Percentiles rank a stretch among this genome's conserved stretches.
These are phyloP conservation scores for Gyromitra esculenta DNA, from an alignment of 2,329 filamentous ascomycete genomes.

Conservation along the genomic window DNA sequence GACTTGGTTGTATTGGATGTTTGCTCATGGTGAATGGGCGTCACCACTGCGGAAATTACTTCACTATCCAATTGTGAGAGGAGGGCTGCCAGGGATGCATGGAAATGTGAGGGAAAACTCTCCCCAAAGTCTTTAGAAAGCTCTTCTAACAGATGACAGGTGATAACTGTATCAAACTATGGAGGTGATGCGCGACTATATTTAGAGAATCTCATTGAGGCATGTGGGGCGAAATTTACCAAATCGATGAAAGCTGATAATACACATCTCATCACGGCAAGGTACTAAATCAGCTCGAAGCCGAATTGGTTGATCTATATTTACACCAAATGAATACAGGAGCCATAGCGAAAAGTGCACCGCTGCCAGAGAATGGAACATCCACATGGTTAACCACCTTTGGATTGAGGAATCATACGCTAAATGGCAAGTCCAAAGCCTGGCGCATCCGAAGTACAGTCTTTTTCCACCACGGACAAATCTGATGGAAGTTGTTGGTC, in stretches of 20 bases:
- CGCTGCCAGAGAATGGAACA: constrained; percentile 90
- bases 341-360: constrained; percentile 87
- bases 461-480: constrained; percentile 91
- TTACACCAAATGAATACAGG: constrained; percentile 33
- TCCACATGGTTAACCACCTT: constrained; percentile 89
- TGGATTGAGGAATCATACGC: constrained; percentile 99
- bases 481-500: constrained; percentile 89
- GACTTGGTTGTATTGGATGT: constrained; percentile 91
- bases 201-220: constrained; percentile 87
- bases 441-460: constrained; percentile 79
- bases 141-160: constrained; percentile 61
- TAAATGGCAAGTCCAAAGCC: constrained; percentile 78
- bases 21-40: constrained; percentile 88
- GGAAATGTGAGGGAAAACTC: constrained; percentile 58
- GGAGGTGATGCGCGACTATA: constrained; percentile 93
- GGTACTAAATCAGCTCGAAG: constrained; percentile 63
- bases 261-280: constrained; percentile 92
- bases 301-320: constrained; percentile 12
- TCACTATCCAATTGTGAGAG: constrained; percentile 84
- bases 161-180: constrained; percentile 94
- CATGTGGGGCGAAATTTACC: constrained; percentile 86
- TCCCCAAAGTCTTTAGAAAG: background rate
- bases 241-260: constrained; percentile 96
- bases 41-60: constrained; percentile 82
- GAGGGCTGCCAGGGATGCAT: constrained; percentile 82